Base-by-base conservation (phyloP, 768 basidiomycete species). In the Leccinum incarnatum region DNA sequence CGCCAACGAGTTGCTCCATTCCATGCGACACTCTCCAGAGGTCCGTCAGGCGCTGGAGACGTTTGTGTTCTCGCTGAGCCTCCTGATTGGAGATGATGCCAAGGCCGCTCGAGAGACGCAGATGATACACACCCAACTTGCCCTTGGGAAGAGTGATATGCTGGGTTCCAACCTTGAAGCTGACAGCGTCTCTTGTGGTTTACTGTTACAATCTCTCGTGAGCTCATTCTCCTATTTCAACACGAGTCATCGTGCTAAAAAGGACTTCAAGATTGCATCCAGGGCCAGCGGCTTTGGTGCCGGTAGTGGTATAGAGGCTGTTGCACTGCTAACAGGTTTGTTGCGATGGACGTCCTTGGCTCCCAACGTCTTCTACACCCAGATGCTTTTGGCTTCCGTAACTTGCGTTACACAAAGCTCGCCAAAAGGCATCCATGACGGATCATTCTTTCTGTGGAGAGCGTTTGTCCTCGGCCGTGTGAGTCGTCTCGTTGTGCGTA, bases 401-500 rank as follows among this genome's bases (percentile, higher is more conserved):
- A 80, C 80, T 7, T 88, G 83, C 63, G 74, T 91, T 21, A 78
- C 83, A 2, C 85, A 88, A 67, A 81, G 72, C 53, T 65, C 73
- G 14, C 67, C 76, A 2, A 74, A 56, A 55, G 67, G 67, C 5
- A 60, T 68, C 51, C 60, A 71, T 55, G 62, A 75, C 63, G 61
- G 71, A 65, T 58, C 74, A 54, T 61, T 70, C 48, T 74, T 73
- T 37, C 65, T 91, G 32, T 93, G 89, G 90, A 83, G 82, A 62
- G 79, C 84, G 19, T 92, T 91, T 66, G 78, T 89, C 19, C 74
- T 89, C 55, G 86, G 88, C 40, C 81, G 90, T 54, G 90, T 92
- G 73, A 65, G 86, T 53, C 61, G 54, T 51, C 30, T 58, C 21
- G 37, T 61, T 55, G 40, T 32, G 19, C 14, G 40, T 27, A 6